Base-by-base conservation (phyloP, 306 rosid genomes). In the Corylus avellana region DNA sequence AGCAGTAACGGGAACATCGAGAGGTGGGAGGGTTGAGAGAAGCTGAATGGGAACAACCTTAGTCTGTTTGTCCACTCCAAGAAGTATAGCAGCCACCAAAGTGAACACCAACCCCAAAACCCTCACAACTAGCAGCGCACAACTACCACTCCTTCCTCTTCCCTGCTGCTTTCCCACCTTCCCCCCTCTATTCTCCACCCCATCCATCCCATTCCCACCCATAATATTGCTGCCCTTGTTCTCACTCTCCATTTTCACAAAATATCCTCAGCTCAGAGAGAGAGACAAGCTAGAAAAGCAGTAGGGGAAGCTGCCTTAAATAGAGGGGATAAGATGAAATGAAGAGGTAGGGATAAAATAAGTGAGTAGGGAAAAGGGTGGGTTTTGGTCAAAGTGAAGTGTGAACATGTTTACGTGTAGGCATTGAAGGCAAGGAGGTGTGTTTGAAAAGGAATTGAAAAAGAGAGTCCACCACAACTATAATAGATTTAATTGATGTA, bases 1-100 rank as follows among this genome's bases (percentile, higher is more conserved):
- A 62, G 98, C 97, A 54, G 87, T 9, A 27, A 77, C 86, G 13
- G 93, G 75, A 87, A 91, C 44, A 82, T 77, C 5, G 0, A 94
- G 2, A 77, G 96, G 88, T 17, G 94, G 93, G 13, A 88, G 77
- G 37, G 81, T 37, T 39, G 85, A 83, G 0, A 48, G 0, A 57
- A 89, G 0, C 70, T 68, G 8, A 0, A 92, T 0, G 2, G 93
- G 73, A 22, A 87, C 85, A 79, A 86, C 9, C 77, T 78, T 84
- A 11, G 87, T 88, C 63, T 92, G 97, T 42, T 91, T 87, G 70
- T 84, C 77, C 5, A 77, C 17, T 1, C 86, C 93, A 59, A 88
- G 29, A 79, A 89, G 73, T 12, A 92, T 67, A 22, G 94, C 62
- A 49, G 98, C 93, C 9, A 37, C 82, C 2, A 91, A 79, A 42